Evolutionary conservation across 495 filamentous ascomycete genomes (phyloP), one percentile per base, ranked within the genome.

Genomic region (Cladorrhinum samala): DNA sequence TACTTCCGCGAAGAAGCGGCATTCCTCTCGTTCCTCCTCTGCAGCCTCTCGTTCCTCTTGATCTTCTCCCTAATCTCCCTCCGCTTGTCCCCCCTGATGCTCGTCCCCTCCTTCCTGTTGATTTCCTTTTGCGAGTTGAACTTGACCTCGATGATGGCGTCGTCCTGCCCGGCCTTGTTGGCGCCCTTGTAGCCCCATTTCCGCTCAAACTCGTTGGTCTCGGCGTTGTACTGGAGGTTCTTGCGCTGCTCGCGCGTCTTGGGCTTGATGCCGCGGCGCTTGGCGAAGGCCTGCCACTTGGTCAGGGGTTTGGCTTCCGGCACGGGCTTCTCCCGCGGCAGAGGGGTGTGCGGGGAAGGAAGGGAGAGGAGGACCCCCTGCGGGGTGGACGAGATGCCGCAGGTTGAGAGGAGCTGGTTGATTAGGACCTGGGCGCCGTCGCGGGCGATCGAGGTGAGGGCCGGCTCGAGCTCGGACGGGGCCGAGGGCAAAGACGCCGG

Each of bases 211-310:
- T 94, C 87, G 44, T 87, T 86, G 21, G 77, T 89, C 49, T 71
- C 82, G 72, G 95, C 89, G 69, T 96, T 87, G 68, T 86, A 95
- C 39, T 85, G 80, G 60, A 86, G 73, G 67, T 95, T 90, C 23
- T 71, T 71, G 17, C 70, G 67, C 57, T 83, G 82, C 63, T 80
- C 76, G 53, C 75, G 69, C 67, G 82, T 83, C 77, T 89, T 90
- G 56, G 84, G 77, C 72, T 86, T 82, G 66, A 98, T 96, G 24
- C 93, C 94, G 73, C 95, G 93, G 79, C 92, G 95, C 72, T 83
- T 84, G 17, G 93, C 93, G 72, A 98, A 98, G 45, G 84, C 80
- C 68, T 93, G 83, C 93, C 93, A 98, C 66, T 89, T 95, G 44
- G 93, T 96, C 50, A 83, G 84, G 20, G 82, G 71, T 73, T 91